These are phyloP conservation scores for Trametes gibbosa DNA, from an alignment of 768 basidiomycete species.

Conservation along the genomic window DNA sequence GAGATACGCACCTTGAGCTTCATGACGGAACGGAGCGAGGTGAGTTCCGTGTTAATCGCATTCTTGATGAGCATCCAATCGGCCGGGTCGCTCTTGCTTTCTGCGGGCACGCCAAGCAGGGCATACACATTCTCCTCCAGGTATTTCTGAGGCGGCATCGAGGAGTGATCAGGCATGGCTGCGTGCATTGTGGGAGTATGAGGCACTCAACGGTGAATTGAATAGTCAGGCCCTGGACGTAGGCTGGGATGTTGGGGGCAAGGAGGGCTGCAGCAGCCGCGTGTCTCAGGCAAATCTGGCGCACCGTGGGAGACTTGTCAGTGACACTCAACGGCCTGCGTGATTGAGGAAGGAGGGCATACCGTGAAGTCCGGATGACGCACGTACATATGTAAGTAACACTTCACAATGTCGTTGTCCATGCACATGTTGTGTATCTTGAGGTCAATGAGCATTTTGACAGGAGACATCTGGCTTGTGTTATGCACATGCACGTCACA, in stretches of 20 bases:
- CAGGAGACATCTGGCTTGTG: not conserved
- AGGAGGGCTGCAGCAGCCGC: not conserved
- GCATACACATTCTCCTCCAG: not conserved
- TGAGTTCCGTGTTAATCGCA: not conserved
- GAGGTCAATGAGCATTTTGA: constrained; percentile 5
- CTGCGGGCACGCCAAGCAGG: not conserved
- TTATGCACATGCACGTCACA: not conserved
- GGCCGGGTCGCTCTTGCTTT: not conserved
- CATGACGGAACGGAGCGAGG: not conserved
- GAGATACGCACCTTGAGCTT: constrained; percentile 1
- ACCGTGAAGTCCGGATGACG: constrained; percentile 9
- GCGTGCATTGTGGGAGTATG: no score
- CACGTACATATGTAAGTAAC: not conserved
- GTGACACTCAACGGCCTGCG: no score
- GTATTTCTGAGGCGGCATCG: not conserved
- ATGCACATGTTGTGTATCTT: constrained; percentile 4
- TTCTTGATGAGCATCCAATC: constrained; percentile 6
- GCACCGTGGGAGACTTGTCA: no score
- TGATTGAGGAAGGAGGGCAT: not conserved
- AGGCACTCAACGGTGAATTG: constrained; percentile 5
- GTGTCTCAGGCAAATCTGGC: no score
- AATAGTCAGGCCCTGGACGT: not conserved
- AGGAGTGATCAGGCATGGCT: no score
- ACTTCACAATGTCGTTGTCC: not conserved
- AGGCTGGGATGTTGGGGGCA: not conserved